Evolutionary conservation across 208 protist genomes (phyloP).

Genomic region (Phytomonas sp.): DNA sequence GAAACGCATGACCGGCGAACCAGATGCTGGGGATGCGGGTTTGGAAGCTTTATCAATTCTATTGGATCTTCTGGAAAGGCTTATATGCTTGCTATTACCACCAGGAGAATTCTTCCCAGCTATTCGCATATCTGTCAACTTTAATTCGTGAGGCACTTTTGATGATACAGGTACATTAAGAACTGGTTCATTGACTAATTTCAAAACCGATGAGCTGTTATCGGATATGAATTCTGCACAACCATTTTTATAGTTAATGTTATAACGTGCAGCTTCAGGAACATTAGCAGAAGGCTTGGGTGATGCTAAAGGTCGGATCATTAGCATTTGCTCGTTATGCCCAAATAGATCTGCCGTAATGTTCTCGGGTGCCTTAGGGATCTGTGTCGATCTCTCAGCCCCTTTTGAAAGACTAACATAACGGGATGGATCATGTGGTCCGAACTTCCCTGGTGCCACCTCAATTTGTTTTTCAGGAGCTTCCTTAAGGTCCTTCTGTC

Average conservation of each 20-base stretch:
- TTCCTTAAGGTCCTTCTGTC: conserved; percentile 48
- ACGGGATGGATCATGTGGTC: neutral
- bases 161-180: neutral
- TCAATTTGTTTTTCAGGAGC: conserved; percentile 67
- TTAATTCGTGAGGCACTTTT: neutral
- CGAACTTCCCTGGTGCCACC: conserved; percentile 12
- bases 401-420: neutral
- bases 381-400: neutral
- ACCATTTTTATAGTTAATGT: neutral
- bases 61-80: neutral
- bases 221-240: neutral
- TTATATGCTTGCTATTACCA: neutral
- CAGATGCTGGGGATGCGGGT: neutral
- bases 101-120: neutral
- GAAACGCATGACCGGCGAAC: neutral
- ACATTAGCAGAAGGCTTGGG: neutral
- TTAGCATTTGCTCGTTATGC: neutral
- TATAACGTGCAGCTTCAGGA: neutral
- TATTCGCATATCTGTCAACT: neutral
- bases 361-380: neutral
- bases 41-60: neutral
- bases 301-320: neutral
- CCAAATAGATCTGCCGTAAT: neutral
- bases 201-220: neutral
- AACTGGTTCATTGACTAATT: neutral